These are phyloP conservation scores for Amniculicola lignicola DNA, from an alignment of 495 filamentous ascomycete species.

Conservation along the genomic window DNA sequence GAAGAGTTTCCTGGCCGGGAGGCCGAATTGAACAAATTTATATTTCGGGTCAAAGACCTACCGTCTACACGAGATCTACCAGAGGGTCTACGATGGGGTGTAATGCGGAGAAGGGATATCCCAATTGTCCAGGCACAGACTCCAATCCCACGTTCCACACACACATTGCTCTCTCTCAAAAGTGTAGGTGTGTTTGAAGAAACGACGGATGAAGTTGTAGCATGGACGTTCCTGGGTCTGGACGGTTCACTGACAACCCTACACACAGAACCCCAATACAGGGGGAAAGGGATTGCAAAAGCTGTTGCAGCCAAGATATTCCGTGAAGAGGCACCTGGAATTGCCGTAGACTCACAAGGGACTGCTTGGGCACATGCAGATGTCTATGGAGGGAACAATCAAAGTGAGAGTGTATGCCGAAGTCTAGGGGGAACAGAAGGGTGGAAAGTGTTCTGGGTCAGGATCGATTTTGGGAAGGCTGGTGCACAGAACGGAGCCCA, in stretches of 20 bases:
- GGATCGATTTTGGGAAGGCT: slow-evolving; percentile 34
- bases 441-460: slow-evolving; percentile 41
- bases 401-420: slow-evolving; percentile 36
- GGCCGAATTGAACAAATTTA: slow-evolving; percentile 22
- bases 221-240: slow-evolving; percentile 43
- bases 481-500: not conserved
- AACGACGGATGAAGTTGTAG: slow-evolving; percentile 24
- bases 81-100: slow-evolving; percentile 29
- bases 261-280: slow-evolving; percentile 36
- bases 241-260: slow-evolving; percentile 39
- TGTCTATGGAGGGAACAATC: slow-evolving; percentile 39
- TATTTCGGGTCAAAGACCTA: slow-evolving; percentile 26
- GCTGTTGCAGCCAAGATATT: slow-evolving; percentile 38
- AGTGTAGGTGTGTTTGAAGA: slow-evolving; percentile 27
- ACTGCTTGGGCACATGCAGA: slow-evolving; percentile 39
- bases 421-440: slow-evolving; percentile 37
- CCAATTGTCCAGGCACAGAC: slow-evolving; percentile 19
- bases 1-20: slow-evolving; percentile 29
- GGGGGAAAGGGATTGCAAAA: slow-evolving; percentile 41
- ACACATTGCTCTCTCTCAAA: slow-evolving; percentile 22
- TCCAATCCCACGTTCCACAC: slow-evolving; percentile 15
- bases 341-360: slow-evolving; percentile 17
- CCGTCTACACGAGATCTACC: slow-evolving; percentile 22
- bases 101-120: slow-evolving; percentile 24
- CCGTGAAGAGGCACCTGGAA: slow-evolving; percentile 28